phyloP scores from a whole-genome alignment of 2,329 filamentous ascomycete genomes.

The Epichloe baconii region DNA sequence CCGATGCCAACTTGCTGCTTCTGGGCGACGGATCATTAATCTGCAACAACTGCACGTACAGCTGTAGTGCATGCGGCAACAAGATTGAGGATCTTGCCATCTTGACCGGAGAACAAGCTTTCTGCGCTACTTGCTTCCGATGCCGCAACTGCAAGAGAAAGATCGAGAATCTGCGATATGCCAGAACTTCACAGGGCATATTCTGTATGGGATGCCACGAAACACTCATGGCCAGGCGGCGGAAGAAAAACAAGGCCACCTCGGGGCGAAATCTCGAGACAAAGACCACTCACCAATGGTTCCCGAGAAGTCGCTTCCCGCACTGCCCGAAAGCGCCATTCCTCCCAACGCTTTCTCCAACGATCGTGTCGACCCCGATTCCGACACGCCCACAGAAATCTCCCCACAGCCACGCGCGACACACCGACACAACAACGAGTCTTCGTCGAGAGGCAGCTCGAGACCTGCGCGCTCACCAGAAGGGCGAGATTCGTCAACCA shows the following conservation, averaged over 20 bases:
- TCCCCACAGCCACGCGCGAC: conserved; percentile 47
- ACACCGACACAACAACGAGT: conserved; percentile 37
- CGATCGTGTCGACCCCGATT: conserved; percentile 45
- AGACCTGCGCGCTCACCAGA: conserved; percentile 43
- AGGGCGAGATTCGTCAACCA: conserved; percentile 26
- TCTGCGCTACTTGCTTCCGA: conserved; percentile 92
- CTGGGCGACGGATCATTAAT: conserved; percentile 96
- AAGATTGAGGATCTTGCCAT: conserved; percentile 99
- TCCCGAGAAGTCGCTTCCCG: conserved; percentile 84
- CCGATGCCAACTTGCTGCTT: conserved; percentile 90
- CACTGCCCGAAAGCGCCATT: conserved; percentile 66
- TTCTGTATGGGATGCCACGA: conserved; percentile 99
- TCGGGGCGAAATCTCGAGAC: conserved; percentile 45
- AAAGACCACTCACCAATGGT: conserved; percentile 55
- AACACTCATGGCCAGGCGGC: conserved; percentile 80
- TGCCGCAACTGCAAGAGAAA: conserved; percentile 98
- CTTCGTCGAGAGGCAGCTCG: conserved; percentile 41
- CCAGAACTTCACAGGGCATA: conserved; percentile 92
- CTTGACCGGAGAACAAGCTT: conserved; percentile 92
- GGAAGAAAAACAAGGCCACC: conserved; percentile 69
- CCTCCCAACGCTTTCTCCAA: conserved; percentile 49
- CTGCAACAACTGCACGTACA: conserved; percentile 99
- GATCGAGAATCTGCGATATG: conserved; percentile 96
- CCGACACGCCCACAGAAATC: conserved; percentile 55
- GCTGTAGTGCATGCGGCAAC: conserved; percentile 89